Evolutionary conservation across 2,329 filamentous ascomycete species (phyloP).

Genomic region (Sodiomyces alkalinus): DNA sequence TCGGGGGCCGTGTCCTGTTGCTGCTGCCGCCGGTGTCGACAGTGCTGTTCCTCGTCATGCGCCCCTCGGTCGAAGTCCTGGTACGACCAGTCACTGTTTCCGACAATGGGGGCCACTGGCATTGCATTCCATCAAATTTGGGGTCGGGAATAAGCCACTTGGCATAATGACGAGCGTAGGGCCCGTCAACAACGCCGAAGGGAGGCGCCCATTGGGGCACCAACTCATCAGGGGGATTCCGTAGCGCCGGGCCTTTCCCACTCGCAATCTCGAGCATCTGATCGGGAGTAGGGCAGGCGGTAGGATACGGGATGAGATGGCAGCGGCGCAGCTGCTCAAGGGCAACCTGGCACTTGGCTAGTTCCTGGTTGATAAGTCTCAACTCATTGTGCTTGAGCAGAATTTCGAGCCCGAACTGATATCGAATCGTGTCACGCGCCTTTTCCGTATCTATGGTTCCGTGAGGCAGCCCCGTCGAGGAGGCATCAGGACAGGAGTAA

Average conservation of each 20-base stretch:
- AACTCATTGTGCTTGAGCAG: slow-evolving; percentile 89
- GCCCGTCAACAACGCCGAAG: slow-evolving; percentile 81
- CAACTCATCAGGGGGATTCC: slow-evolving; percentile 43
- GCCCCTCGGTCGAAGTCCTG: slow-evolving; percentile 46
- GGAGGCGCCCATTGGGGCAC: slow-evolving; percentile 68
- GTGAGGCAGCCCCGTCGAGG: too few relatives aligned
- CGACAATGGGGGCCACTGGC: slow-evolving; percentile 26
- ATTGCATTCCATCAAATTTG: slow-evolving; percentile 59
- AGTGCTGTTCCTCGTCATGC: slow-evolving; percentile 65
- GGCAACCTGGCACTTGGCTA: slow-evolving; percentile 87
- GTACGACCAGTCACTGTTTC: slow-evolving; percentile 23
- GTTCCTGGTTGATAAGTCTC: slow-evolving; percentile 85
- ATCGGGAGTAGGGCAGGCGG: slow-evolving; percentile 48
- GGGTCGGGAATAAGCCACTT: slow-evolving; percentile 89
- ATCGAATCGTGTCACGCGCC: slow-evolving; percentile 60
- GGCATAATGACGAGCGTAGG: slow-evolving; percentile 86
- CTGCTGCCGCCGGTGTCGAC: slow-evolving; percentile 30
- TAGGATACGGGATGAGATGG: slow-evolving; percentile 80
- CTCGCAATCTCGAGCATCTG: slow-evolving; percentile 56
- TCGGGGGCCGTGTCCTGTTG: slow-evolving; percentile 34
- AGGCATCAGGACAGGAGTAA: slow-evolving; percentile 7
- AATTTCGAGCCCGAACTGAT: slow-evolving; percentile 83
- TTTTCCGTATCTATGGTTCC: slow-evolving; percentile 34
- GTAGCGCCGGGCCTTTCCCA: slow-evolving; percentile 59
- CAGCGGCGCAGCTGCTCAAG: slow-evolving; percentile 89